These are phyloP conservation scores for Helotiales sp. DNA, from an alignment of 2,329 filamentous ascomycete species.

Conservation along the genomic window DNA sequence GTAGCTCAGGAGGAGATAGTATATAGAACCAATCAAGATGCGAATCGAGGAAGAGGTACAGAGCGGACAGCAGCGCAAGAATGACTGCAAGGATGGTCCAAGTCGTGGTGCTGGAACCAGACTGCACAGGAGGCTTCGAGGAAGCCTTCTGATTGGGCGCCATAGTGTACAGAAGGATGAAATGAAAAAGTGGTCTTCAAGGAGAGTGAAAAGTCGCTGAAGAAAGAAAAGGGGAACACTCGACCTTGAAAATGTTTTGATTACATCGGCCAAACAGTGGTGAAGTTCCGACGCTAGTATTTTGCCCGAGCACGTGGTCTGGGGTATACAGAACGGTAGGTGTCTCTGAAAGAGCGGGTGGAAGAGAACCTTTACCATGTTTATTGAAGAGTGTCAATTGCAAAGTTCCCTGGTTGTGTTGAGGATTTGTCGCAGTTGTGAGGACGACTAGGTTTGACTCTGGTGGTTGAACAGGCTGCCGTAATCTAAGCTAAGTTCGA, in stretches of 20 bases:
- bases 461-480: background rate
- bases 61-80: constrained; percentile 53
- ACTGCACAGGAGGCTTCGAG: background rate
- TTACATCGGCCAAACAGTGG: background rate
- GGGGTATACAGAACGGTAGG: too few relatives aligned
- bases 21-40: constrained; percentile 65
- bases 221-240: background rate
- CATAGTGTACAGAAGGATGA: constrained; percentile 2
- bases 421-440: too few relatives aligned
- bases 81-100: constrained; percentile 53
- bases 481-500: too few relatives aligned
- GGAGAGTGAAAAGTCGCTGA: background rate
- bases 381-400: too few relatives aligned
- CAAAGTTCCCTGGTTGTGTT: too few relatives aligned
- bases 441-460: too few relatives aligned
- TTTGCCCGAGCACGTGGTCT: background rate
- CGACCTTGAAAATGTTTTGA: background rate
- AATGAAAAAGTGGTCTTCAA: background rate
- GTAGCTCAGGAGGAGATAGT: constrained; percentile 68
- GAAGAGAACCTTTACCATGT: too few relatives aligned
- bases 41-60: constrained; percentile 57
- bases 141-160: constrained; percentile 4
- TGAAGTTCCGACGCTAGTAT: constrained; percentile 1
- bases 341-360: too few relatives aligned
- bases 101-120: constrained; percentile 7